Base-by-base conservation (phyloP, 1,139 yeast genomes). In the Candida sp. region DNA sequence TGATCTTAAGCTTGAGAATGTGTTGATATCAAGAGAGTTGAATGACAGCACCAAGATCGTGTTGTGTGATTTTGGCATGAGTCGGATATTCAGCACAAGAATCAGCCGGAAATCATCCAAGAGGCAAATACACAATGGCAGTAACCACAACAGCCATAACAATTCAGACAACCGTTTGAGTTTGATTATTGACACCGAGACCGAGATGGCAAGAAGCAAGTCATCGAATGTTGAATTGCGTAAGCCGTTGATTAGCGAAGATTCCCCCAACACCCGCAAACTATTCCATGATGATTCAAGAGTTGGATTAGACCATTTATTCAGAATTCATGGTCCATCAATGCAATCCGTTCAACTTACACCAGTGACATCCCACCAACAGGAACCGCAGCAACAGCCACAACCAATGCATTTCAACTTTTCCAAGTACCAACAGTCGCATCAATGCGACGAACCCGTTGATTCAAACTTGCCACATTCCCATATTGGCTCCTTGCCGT, bases 31-130 rank as follows among this genome's bases (percentile, higher is more conserved):
- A 49, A 56, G 48, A 8, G 59, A 51, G 30, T 63, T 61, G 31
- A 63, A 66, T 9, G 58, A 62, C 12, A 59, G 63, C 54, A 49
- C 35, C 9, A 66, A 67, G 33, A 72, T 85, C 63, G 65, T 83
- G 26, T 64, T 92, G 7, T 90, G 97, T 70, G 98, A 92, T 69
- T 92, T 92, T 72, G 98, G 98, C 4, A 90, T 92, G 96, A 74
- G 78, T 49, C 62, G 76, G 44, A 70, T 72, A 7, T 72, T 67
- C 56, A 68, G 69, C 38, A 58, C 67, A 11, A 61, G 77, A 37
- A 52, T 70, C 25, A 63, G 70, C 46, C 60, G 75, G 44, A 60
- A 62, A 32, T 54, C 66, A 23, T 67, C 73, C n/a, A 49, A 52
- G 41, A 51, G 48, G 46, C 38, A 52, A 35, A 12, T 42, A 7